Base-by-base conservation (phyloP, 2,329 filamentous ascomycete genomes). In the Aspergillus proliferans region DNA sequence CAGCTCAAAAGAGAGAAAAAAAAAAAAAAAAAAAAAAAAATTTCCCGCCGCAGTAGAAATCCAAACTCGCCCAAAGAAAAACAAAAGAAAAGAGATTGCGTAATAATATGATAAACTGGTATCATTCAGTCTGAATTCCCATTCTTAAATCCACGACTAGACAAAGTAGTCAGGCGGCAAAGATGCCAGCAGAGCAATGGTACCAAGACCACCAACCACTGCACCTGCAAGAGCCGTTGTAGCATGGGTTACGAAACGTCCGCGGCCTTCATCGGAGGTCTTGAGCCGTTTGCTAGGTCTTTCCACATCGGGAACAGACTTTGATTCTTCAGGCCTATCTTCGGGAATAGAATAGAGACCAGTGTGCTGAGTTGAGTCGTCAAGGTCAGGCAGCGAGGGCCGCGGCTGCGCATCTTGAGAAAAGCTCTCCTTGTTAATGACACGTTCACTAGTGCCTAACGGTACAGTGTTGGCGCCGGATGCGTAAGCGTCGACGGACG, bases 121-220 rank as follows among this genome's bases (percentile, higher is more conserved):
- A 40, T 8, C 30, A 43, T 26, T 19, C 36, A 30, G 26, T 30
- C 26, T 30, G 10, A 30, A 21, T 4, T 10, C 8, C 3, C 28
- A 15, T 42, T 15, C 24, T 30, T 26, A 22, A 22, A 22, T 22
- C 5, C 22, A 22, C 22, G 22, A 24, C 56, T 58, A 72, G 36
- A 61, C 55, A 55, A 74, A 74, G 54, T 67, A 74, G 46, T 73
- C 69, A 5, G 66, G 59, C 7, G 72, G 72, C 12, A 75, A 61
- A 21, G 71, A 62, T 10, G 71, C 70, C 41, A 75, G 60, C 15
- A 66, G 57, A 39, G 66, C 62, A 38, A 75, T 62, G 14, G 70
- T 70, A 19, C 71, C 66, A 30, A 74, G 58, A 5, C 70, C 66
- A 44, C 72, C 72, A 40, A 72, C 61, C 14, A 72, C 50, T 33